Percentiles rank a stretch among this genome's conserved stretches.
These are phyloP conservation scores for Azolla pinnata DNA, from an alignment of 75 land plant species.

Conservation along the genomic window DNA sequence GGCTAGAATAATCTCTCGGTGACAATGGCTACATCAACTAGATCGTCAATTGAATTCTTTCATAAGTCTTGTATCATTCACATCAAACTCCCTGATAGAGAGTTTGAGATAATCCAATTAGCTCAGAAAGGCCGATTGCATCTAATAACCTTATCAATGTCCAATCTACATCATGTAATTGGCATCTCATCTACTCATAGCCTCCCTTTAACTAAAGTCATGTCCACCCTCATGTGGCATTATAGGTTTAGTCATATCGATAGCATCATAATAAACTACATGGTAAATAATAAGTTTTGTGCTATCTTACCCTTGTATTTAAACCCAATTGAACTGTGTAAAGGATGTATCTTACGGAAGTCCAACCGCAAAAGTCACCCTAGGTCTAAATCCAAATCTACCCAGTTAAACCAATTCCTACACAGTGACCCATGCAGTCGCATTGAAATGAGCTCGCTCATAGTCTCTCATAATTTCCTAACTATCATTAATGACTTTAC, in stretches of 20 bases:
- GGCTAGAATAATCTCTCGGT: neutral
- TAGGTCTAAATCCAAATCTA: neutral
- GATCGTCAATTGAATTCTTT: neutral
- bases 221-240: neutral
- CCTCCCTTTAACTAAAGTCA: neutral
- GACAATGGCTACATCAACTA: neutral
- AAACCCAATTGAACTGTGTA: neutral
- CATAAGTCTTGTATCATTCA: neutral
- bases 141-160: neutral
- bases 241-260: neutral
- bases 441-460: constrained; percentile 2
- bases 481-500: constrained; percentile 11
- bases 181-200: neutral
- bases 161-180: neutral
- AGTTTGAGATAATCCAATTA: neutral
- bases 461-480: neutral
- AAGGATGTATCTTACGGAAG: neutral
- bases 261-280: neutral
- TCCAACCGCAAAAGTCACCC: neutral
- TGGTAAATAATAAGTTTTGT: neutral
- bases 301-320: neutral
- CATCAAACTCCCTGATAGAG: neutral
- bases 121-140: neutral
- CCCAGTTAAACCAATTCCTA: constrained; percentile 3
- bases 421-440: constrained; percentile 11